Evolutionary conservation across 2,329 filamentous ascomycete genomes (phyloP), one percentile per base, ranked within the genome.

Genomic region (Lasiodiplodia citricola): DNA sequence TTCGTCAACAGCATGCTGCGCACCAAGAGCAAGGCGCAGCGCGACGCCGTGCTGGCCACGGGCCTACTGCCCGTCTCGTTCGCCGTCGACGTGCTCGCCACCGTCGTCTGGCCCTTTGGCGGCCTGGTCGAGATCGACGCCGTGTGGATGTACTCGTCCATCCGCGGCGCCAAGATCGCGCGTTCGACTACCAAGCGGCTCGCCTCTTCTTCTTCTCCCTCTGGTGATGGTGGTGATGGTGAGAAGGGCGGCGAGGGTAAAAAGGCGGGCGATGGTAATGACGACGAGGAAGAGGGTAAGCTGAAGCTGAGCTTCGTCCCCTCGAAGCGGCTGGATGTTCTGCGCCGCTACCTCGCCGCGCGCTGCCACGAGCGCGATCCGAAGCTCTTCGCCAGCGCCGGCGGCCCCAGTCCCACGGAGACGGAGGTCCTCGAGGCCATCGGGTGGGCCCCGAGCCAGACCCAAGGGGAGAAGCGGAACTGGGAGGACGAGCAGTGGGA

Each of bases 401-500:
- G 44, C 44, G 44, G 72, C 10, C 70, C 74, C 11, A 70, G 75
- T 16, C 66, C 67, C 4, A 79, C 77, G 1, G 81, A 83, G 70
- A 78, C 72, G 10, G 76, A 82, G 14, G 77, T 82, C 5, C 71
- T 84, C 18, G 75, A 81, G 38, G 80, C 81, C 0, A 82, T 84
- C 54, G 82, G 81, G 0, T 84, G 82, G 82, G 73, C 72, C 5
- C 80, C 82, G 2, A 79, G 74, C 64, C 72, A 75, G 38, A 73
- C 75, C n/a, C 16, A 18, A 5, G 44, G 73, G 63, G 71, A 77
- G 51, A 23, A 71, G 50, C 76, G 69, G 72, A 82, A 79, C 66
- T 83, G 75, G 80, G 81, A 83, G 70, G 82, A 84, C 67, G 81
- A 83, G 73, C 74, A 78, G 70, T 84, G 81, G 79, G 81, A 82